Conservation (phyloP, 331 rosid species). For the Rhamnella rubrinervis region DNA sequence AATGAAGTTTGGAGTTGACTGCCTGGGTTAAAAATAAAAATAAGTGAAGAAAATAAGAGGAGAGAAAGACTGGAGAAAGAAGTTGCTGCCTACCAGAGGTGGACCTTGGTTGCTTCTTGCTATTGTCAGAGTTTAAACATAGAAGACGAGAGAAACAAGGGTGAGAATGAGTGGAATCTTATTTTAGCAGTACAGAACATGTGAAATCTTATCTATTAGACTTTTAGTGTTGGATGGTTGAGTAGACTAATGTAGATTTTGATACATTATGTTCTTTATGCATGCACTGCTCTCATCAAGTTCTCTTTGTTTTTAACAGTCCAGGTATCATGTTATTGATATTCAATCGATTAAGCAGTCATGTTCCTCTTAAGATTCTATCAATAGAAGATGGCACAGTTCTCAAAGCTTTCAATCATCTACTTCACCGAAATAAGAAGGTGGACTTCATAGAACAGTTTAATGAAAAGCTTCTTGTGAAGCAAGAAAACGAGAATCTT, state of each 20-base stretch:
- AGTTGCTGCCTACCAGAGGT: no score
- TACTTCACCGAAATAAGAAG: slow-evolving; percentile 86
- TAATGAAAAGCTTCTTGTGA: slow-evolving; percentile 90
- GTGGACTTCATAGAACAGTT: slow-evolving; percentile 95
- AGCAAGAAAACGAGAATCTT: slow-evolving; percentile 91
- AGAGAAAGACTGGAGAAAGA: no score
- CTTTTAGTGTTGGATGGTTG: background rate
- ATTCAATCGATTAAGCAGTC: slow-evolving; percentile 65
- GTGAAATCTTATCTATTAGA: no score
- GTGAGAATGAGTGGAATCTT: no score
- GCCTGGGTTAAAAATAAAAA: no score
- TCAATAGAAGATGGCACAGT: slow-evolving; percentile 95
- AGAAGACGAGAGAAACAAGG: no score
- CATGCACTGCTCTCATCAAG: background rate
- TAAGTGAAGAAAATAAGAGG: no score
- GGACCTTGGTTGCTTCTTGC: no score
- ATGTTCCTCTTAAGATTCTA: slow-evolving; percentile 84
- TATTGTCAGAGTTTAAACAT: no score
- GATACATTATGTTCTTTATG: background rate
- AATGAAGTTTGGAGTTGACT: no score
- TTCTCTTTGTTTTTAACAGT: slow-evolving; percentile 32
- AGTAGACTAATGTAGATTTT: background rate
- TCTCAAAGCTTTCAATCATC: slow-evolving; percentile 83
- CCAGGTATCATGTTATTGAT: slow-evolving; percentile 94
- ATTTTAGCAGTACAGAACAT: no score